Evolutionary conservation across 2,329 filamentous ascomycete genomes (phyloP), one percentile per base, ranked within the genome.

Genomic region (Fusarium sp.): DNA sequence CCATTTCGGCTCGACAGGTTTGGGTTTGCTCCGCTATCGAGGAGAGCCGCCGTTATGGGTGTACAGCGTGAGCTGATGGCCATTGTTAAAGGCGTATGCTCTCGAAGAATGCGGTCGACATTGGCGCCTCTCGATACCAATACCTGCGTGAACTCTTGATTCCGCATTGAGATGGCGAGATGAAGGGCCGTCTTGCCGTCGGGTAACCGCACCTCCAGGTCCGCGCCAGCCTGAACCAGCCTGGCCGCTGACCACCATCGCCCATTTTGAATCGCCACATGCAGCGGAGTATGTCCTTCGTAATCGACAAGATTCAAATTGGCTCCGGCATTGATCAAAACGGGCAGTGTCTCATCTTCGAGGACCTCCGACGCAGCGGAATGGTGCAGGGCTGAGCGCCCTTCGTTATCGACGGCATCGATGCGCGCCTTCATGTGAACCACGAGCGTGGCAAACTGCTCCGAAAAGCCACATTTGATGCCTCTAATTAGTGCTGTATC

Each of bases 121-220:
- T 75, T 73, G 36, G 74, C 73, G 36, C 74, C 74, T 30, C 73
- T 71, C 31, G 74, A 75, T 51, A 76, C 66, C n/a, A 76, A 30
- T 6, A 75, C 47, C 23, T 76, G 74, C 7, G 74, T 68, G 23
- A 76, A 70, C 51, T 76, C 74, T 50, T 76, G 74, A 34, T 76
- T 76, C 13, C 74, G 72, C 72, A 76, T 73, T 4, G 71, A 59
- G 34, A 76, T 76, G 28, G 74, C 60, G 46, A 76, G 36, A 54
- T 76, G 74, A 18, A 76, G 73, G 11, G 73, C 74, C n/a, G 74
- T 76, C 60, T 70, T 76, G 3, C 74, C 74, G 34, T 76, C 71
- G 7, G 72, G 71, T 28, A 70, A 58, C 6, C 73, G 71, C 13
- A 75, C 65, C 44, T 76, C 74, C 7, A 76, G 47, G 53, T 76